These are phyloP conservation scores for Talaromyces marneffei DNA, from an alignment of 2,329 filamentous ascomycete species.

Conservation along the genomic window DNA sequence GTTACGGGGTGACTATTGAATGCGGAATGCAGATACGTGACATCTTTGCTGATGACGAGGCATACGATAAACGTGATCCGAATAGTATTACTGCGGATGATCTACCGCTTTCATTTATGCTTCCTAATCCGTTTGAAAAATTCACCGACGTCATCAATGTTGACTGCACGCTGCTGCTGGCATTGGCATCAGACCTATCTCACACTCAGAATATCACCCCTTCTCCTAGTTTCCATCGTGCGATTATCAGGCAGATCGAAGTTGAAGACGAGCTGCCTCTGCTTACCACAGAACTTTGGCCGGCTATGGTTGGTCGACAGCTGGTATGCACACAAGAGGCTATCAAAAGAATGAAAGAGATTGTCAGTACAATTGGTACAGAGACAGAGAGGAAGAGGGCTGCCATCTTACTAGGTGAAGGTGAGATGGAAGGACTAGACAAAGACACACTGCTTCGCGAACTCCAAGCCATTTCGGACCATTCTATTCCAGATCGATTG, in stretches of 20 bases:
- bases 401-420: conserved; percentile 51
- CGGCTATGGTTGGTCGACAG: conserved; percentile 50
- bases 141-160: conserved; percentile 43
- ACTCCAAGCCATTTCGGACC: conserved; percentile 47
- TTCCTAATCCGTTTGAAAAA: conserved; percentile 37
- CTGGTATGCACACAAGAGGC: conserved; percentile 65
- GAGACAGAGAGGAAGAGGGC: conserved; percentile 56
- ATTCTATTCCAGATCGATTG: conserved; percentile 50
- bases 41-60: conserved; percentile 4
- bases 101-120: conserved; percentile 27
- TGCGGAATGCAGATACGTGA: conserved; percentile 25
- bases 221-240: conserved; percentile 51
- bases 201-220: conserved; percentile 46
- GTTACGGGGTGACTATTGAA: conserved; percentile 42
- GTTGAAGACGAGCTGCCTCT: conserved; percentile 58
- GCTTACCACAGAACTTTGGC: conserved; percentile 57
- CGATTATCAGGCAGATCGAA: conserved; percentile 60
- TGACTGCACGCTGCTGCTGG: conserved; percentile 62
- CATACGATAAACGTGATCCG: conserved; percentile 9
- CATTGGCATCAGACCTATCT: conserved; percentile 67
- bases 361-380: conserved; percentile 60
- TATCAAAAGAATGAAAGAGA: conserved; percentile 59
- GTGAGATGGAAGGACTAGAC: conserved; percentile 29
- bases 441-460: conserved; percentile 29
- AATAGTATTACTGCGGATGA: conserved; percentile 14